Evolutionary conservation across 352 stramenopile species (phyloP).

Genomic region (Phytophthora foliorum): DNA sequence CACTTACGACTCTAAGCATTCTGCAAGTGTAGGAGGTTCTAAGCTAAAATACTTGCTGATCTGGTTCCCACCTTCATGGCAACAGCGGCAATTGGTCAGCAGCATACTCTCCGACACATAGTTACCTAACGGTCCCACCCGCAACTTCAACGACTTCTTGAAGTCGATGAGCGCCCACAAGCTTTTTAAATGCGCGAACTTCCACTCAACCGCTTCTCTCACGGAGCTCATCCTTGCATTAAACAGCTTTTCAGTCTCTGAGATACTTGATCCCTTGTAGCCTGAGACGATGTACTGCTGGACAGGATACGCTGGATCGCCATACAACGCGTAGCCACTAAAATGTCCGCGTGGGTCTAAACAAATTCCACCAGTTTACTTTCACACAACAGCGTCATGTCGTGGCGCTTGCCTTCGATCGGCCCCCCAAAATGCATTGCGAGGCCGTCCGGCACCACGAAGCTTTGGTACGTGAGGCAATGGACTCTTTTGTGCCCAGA

Average conservation of each 20-base stretch:
- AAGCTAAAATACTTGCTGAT: not conserved
- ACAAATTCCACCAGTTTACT: slow-evolving; percentile 13
- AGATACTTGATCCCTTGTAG: not conserved
- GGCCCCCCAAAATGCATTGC: slow-evolving; percentile 14
- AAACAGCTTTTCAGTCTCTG: not conserved
- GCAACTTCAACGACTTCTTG: not conserved
- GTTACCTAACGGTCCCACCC: not conserved
- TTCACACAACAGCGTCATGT: slow-evolving; percentile 15
- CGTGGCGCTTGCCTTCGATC: slow-evolving; percentile 17
- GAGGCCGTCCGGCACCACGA: slow-evolving; percentile 4
- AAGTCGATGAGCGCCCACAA: not conserved
- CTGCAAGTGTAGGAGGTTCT: too few relatives aligned
- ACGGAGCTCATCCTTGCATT: not conserved
- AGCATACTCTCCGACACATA: not conserved
- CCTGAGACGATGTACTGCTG: slow-evolving; percentile 9
- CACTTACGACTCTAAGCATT: too few relatives aligned
- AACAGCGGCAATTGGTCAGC: not conserved
- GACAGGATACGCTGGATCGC: slow-evolving; percentile 17
- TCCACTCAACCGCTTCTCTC: not conserved
- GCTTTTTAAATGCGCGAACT: not conserved
- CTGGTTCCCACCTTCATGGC: not conserved
- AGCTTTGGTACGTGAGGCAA: too few relatives aligned
- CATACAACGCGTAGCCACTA: slow-evolving; percentile 14
- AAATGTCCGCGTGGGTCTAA: slow-evolving; percentile 2
- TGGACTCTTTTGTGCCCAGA: not conserved